phyloP scores from a whole-genome alignment of 2,329 filamentous ascomycete genomes.

The Chaetomiaceae sp. region DNA sequence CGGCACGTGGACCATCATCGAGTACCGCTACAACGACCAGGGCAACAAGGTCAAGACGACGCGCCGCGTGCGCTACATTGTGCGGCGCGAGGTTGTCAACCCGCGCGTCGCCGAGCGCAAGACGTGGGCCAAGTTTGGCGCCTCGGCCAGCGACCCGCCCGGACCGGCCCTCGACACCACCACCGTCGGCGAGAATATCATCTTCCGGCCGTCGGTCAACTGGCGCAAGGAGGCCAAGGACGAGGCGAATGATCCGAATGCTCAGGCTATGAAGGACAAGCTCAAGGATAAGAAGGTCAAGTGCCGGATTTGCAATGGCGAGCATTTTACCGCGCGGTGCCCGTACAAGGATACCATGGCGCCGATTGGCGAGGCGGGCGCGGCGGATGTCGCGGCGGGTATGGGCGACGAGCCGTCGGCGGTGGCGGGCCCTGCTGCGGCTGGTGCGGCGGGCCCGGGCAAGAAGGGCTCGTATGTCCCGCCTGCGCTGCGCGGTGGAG shows the following conservation, averaged over 20 bases:
- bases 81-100: constrained; percentile 91
- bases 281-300: constrained; percentile 99
- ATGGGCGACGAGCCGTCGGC: constrained; percentile 46
- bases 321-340: constrained; percentile 98
- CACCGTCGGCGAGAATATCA: constrained; percentile 93
- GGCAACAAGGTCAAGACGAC: constrained; percentile 97
- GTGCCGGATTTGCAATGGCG: constrained; percentile 96
- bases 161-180: constrained; percentile 89
- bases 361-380: constrained; percentile 65
- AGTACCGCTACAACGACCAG: constrained; percentile 84
- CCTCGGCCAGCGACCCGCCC: constrained; percentile 75
- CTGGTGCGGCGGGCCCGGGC: constrained; percentile 57
- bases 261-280: constrained; percentile 71
- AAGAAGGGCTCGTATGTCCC: constrained; percentile 88
- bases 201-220: constrained; percentile 88
- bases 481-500: constrained; percentile 75
- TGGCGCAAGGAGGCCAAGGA: constrained; percentile 86
- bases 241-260: constrained; percentile 69
- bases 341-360: constrained; percentile 99
- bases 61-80: constrained; percentile 86
- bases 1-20: constrained; percentile 92
- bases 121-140: constrained; percentile 88
- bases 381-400: constrained; percentile 52
- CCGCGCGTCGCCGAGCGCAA: constrained; percentile 93
- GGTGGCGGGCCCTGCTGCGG: constrained; percentile 43